Evolutionary conservation across 805 yeast genomes (phyloP), one percentile per base, ranked within the genome.

Genomic region (Scheffersomyces spartinae): DNA sequence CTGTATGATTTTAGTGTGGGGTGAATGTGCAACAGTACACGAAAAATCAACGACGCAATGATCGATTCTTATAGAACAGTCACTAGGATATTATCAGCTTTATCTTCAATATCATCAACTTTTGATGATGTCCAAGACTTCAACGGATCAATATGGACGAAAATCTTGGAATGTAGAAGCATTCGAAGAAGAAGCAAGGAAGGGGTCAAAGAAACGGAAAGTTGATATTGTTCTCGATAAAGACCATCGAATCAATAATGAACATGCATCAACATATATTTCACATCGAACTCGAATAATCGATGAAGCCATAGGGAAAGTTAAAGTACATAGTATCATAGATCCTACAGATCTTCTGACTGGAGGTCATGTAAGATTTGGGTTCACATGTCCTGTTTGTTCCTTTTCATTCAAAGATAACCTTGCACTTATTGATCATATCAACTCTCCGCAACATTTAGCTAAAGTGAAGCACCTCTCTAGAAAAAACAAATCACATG

Each of bases 311-410:
- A 6, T n/a, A 19, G 11, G 21, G 11, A 19, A 6, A 6, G 11
- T 13, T 13, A 7, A n/a, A 19, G n/a, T 10, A n/a, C 7, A 7
- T 13, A 7, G 11, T n/a, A 14, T 24, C 20, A 15, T 32, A 36
- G 26, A 45, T 35, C 7, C 43, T 45, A 20, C 40, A 37, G 23
- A 26, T 34, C 17, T 26, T 36, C 3, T 26, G 56, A 15, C 27
- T 26, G 16, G 36, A 39, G 11, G 39, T 37, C 15, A 31, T 50
- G 4, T 25, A 28, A 71, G 80, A 14, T 81, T 82, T 32, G 95
- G 96, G 13, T 88, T 88, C 50, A 68, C 68, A 39, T 91, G 98
- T 51, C 80, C 77, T 7, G 48, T 70, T 2, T 91, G 98, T 49
- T 71, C 77, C 34, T 48, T 82, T 30, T 76, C 88, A 2, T 88